phyloP scores from a whole-genome alignment of 2,329 filamentous ascomycete species.

The Aaosphaeria arxii region DNA sequence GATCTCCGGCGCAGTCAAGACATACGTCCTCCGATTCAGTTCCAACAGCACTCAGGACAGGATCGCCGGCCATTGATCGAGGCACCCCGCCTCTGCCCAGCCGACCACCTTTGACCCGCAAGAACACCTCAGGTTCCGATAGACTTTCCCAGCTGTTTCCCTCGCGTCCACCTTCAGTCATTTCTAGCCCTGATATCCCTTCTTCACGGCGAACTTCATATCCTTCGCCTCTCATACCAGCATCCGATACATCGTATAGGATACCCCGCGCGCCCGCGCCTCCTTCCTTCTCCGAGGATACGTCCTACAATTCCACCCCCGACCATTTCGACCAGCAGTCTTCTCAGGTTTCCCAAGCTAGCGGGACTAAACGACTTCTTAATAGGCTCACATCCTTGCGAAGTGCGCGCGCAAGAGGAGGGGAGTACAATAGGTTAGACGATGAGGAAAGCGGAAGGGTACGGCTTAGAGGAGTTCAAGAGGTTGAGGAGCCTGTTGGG shows the following conservation, averaged over 20 bases:
- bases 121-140: conserved; percentile 30
- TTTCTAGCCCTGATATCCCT: conserved; percentile 19
- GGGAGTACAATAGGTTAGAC: conserved; percentile 27
- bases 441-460: conserved; percentile 26
- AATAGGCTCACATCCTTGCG: conserved; percentile 28
- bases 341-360: conserved; percentile 11
- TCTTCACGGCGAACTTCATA: conserved; percentile 26
- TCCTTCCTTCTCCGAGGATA: conserved; percentile 26
- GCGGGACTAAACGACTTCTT: conserved; percentile 28
- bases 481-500: conserved; percentile 26
- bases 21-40: conserved; percentile 16
- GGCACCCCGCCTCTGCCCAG: conserved; percentile 8
- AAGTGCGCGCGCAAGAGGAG: conserved; percentile 11
- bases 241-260: conserved; percentile 24
- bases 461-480: conserved; percentile 21
- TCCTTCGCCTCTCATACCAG: conserved; percentile 26
- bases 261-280: conserved; percentile 29
- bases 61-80: conserved; percentile 22
- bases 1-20: conserved; percentile 19
- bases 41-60: conserved; percentile 27
- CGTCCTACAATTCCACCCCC: conserved; percentile 24
- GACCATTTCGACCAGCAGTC: conserved; percentile 16
- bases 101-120: conserved; percentile 22
- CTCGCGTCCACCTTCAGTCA: conserved; percentile 26
- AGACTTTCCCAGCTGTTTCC: conserved; percentile 37